Evolutionary conservation across 192 early-diverging fungal genomes (phyloP).

Genomic region (Cetraspora pellucida): DNA sequence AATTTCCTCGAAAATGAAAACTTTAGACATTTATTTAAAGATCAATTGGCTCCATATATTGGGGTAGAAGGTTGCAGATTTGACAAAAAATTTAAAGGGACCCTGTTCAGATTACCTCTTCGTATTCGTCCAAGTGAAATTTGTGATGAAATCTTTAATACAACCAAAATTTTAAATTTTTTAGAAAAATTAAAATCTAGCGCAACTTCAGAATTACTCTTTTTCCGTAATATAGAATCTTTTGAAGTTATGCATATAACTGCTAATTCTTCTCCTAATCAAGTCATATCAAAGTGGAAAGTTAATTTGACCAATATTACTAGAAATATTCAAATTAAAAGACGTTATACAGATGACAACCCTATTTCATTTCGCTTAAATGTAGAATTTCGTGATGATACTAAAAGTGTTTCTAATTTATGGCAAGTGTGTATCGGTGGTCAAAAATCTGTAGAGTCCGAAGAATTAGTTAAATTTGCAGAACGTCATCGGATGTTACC

Average conservation of each 20-base stretch:
- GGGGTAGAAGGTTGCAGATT: neutral
- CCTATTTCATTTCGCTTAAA: neutral
- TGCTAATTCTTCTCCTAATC: neutral
- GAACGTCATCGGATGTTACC: neutral
- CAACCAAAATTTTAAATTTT: neutral
- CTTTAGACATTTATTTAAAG: neutral
- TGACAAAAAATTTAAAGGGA: slow-evolving; percentile 32
- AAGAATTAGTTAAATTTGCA: neutral
- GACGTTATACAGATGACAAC: neutral
- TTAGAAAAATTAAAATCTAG: neutral
- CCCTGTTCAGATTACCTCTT: slow-evolving; percentile 35
- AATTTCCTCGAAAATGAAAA: neutral
- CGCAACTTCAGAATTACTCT: neutral
- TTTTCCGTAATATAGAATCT: neutral
- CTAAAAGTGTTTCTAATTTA: neutral
- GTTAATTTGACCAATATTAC: neutral
- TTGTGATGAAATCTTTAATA: neutral
- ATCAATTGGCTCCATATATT: slow-evolving; percentile 27
- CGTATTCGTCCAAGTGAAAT: neutral
- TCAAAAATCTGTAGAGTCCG: neutral
- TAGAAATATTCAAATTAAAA: neutral
- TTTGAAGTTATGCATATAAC: neutral
- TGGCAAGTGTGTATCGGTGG: neutral
- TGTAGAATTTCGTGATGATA: neutral
- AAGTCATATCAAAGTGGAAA: neutral